Base-by-base conservation (phyloP, 352 stramenopile genomes). In the Pythium graminicola region DNA sequence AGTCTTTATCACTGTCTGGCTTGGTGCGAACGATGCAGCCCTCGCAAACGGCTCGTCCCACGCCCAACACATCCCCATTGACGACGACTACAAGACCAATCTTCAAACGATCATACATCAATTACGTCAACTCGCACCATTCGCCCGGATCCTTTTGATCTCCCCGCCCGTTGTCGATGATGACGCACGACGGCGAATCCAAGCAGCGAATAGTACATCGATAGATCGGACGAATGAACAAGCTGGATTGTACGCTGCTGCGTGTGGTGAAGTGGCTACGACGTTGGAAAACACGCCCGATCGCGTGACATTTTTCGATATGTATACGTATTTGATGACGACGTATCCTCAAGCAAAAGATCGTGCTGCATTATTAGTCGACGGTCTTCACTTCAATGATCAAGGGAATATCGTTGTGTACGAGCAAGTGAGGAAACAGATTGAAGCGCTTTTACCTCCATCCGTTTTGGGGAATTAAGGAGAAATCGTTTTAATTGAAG, bases 11-110 rank as follows among this genome's bases (percentile, higher is more conserved):
- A 75, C 68, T 28, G 33, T 86, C 11, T 83, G 69, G 68, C 51
- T 84, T 16, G 76, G 73, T 3, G 67, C 71, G 22, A 86, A 86
- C 36, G 76, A 86, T 38, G 69, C 76, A 0, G 72, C 72, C n/a
- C 50, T 84, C 10, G 43, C 28, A 1, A 59, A 53, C 11, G 73
- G 73, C 1, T 56, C 47, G 24, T 52, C 64, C 40, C 58, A 60
- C 23, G 24, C 44, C n/a, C 71, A 82, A 44, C 76, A 73, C 49
- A 69, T 88, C 19, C 72, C 72, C 11, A 68, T 83, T 36, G 72
- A 85, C 36, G 61, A 70, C 28, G 62, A 50, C 17, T 85, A 78
- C 56, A 46, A 53, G 3, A 27, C 32, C 27, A 88, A 88, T 56
- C 48, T 88, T 3, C 45, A 47, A 16, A 14, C 56, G 5, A 72